Percentiles rank a stretch among this genome's conserved stretches.
Evolutionary conservation across 208 protist species (phyloP).

Genomic region (Leishmania aethiopica): DNA sequence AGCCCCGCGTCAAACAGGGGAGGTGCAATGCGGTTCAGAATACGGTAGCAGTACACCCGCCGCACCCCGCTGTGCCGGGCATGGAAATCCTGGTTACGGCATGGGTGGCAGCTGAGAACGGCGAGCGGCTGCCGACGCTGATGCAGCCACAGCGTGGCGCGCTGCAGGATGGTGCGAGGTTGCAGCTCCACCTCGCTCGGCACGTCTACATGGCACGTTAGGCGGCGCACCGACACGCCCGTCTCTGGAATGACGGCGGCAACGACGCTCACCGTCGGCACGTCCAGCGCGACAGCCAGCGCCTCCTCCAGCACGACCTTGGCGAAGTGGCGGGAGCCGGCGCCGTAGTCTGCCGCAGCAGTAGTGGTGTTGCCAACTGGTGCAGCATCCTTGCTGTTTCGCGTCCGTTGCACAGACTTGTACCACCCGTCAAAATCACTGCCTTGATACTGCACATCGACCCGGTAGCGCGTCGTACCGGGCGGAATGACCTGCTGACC

Average conservation of each 20-base stretch:
- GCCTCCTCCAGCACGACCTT: conserved; percentile 81
- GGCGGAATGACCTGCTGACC: conserved; percentile 83
- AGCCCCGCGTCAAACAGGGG: conserved; percentile 84
- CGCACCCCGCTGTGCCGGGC: conserved; percentile 78
- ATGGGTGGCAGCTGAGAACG: conserved; percentile 73
- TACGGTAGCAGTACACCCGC: conserved; percentile 89
- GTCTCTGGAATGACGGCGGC: conserved; percentile 77
- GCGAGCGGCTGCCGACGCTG: conserved; percentile 75
- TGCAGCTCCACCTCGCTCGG: conserved; percentile 78
- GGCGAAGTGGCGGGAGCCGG: conserved; percentile 35
- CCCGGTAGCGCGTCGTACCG: conserved; percentile 83
- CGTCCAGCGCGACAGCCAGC: conserved; percentile 79
- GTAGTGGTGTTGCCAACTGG: not conserved
- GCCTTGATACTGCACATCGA: conserved; percentile 91
- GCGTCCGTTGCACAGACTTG: conserved; percentile 54
- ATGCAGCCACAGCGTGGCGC: conserved; percentile 83
- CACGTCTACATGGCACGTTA: conserved; percentile 86
- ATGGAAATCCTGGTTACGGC: conserved; percentile 84
- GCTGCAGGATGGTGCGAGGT: conserved; percentile 88
- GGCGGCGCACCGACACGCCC: conserved; percentile 77
- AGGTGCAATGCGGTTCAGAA: conserved; percentile 89
- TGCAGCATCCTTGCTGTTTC: not conserved
- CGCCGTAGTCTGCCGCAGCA: conserved; percentile 23
- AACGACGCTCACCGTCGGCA: conserved; percentile 53
- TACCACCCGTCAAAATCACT: conserved; percentile 89